Base-by-base conservation (phyloP, 2,329 filamentous ascomycete genomes). In the Epichloe scottii region DNA sequence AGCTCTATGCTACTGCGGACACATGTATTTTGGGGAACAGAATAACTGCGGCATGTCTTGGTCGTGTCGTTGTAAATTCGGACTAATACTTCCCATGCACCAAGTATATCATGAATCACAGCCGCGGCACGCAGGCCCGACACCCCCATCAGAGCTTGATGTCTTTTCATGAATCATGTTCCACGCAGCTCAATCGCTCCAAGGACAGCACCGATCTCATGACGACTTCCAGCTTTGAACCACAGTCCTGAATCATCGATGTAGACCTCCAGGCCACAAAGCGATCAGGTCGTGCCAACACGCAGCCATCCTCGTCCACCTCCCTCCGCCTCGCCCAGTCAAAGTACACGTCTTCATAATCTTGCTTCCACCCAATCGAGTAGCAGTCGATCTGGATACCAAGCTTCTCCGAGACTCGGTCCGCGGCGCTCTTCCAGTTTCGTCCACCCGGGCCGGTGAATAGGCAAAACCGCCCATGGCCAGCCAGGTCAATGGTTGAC, bases 281-380 rank as follows among this genome's bases (percentile, higher is more conserved):
- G 14, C 74, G 64, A 65, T 84, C 81, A 1, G 80, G 80, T 11
- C 80, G 64, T 4, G 78, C 71, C 23, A 84, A 66, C 15, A 84
- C 70, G 57, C 71, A 76, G 1, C 81, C 79, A 52, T 75, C 71
- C 54, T 82, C 80, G 19, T 73, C 71, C 1, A 84, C 70, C 43
- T 75, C 77, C 15, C 77, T 68, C 50, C 68, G 63, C 45, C 65
- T 63, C 11, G 67, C 71, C 81, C 81, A 85, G 51, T 81, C 77
- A 53, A 73, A 74, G 60, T 83, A 84, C 0, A 79, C 69, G 59
- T 84, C 81, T 59, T 82, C 74, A 55, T 71, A 84, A 52, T 84
- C 78, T 54, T 77, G 74, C 14, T 70, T 65, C 63, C 71, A 79
- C 0, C 81, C 81, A 55, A 84, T 77, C 3, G 68, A 70, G 53